These are phyloP conservation scores for Neopestalotiopsis sp. DNA, from an alignment of 2,329 filamentous ascomycete species.

Conservation along the genomic window DNA sequence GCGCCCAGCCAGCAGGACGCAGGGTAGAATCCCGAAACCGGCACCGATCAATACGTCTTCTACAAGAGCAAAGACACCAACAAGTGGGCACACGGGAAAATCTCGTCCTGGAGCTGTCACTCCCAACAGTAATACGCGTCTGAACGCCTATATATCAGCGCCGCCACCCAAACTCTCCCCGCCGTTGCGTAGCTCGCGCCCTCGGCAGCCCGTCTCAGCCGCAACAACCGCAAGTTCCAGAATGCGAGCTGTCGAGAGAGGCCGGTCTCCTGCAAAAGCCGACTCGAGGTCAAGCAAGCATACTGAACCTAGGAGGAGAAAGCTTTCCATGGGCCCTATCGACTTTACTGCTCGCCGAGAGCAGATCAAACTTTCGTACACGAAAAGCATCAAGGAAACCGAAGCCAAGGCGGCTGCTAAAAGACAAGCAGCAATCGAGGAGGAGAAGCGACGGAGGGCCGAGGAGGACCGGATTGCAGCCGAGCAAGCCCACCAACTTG, in stretches of 20 bases:
- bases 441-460: constrained; percentile 55
- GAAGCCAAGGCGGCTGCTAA: constrained; percentile 60
- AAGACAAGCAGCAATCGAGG: constrained; percentile 58
- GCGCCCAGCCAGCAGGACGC: constrained; percentile 41
- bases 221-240: constrained; percentile 75
- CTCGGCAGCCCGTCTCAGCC: constrained; percentile 77
- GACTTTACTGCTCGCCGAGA: constrained; percentile 85
- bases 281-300: constrained; percentile 39
- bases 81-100: constrained; percentile 42
- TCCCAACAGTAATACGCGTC: constrained; percentile 58
- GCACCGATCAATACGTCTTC: constrained; percentile 31
- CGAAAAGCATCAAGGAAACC: constrained; percentile 78
- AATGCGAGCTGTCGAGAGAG: constrained; percentile 65
- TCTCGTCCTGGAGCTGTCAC: constrained; percentile 47
- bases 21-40: constrained; percentile 44
- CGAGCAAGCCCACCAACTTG: constrained; percentile 27
- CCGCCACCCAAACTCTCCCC: constrained; percentile 77
- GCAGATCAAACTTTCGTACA: constrained; percentile 84
- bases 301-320: constrained; percentile 49
- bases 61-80: constrained; percentile 49
- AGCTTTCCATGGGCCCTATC: constrained; percentile 72
- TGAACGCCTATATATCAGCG: constrained; percentile 76
- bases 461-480: constrained; percentile 27
- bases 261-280: constrained; percentile 46
- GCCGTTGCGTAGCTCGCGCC: constrained; percentile 78